A percentile compares a stretch with the other conserved stretches of the same genome.
phyloP scores from a whole-genome alignment of 2,329 filamentous ascomycete genomes.

The Acephala macrosclerotiorum region DNA sequence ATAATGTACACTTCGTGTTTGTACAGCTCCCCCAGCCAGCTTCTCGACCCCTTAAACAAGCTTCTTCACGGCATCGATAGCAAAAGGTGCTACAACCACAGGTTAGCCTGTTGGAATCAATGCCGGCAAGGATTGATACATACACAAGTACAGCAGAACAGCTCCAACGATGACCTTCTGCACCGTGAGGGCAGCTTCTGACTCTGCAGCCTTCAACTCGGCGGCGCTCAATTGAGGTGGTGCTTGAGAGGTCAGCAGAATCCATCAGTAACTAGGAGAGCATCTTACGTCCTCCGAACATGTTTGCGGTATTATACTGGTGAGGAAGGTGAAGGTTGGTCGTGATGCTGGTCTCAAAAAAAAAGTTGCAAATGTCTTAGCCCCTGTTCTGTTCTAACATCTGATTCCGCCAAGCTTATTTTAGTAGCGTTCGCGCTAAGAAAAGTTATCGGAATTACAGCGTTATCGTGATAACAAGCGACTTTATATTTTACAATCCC shows the following conservation, averaged over 20 bases:
- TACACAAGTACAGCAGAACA: slow-evolving; percentile 80
- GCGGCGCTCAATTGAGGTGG: slow-evolving; percentile 73
- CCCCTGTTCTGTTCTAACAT: slow-evolving; percentile 17
- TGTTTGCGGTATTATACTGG: slow-evolving; percentile 46
- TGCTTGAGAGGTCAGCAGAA: slow-evolving; percentile 45
- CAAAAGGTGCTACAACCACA: slow-evolving; percentile 56
- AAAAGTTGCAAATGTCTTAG: slow-evolving; percentile 9
- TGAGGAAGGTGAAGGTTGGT: background rate
- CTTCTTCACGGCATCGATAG: slow-evolving; percentile 60
- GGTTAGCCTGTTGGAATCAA: slow-evolving; percentile 17
- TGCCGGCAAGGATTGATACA: slow-evolving; percentile 42
- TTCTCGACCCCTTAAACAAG: slow-evolving; percentile 48
- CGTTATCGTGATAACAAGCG: slow-evolving; percentile 4
- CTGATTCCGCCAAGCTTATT: slow-evolving; percentile 14
- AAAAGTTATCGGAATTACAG: slow-evolving; percentile 8
- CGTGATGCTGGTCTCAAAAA: slow-evolving; percentile 2
- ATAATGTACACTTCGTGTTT: slow-evolving; percentile 18
- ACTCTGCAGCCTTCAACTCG: slow-evolving; percentile 75
- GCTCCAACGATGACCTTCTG: slow-evolving; percentile 72
- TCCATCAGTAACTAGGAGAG: background rate
- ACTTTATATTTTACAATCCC: slow-evolving; percentile 7
- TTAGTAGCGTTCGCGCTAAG: slow-evolving; percentile 16
- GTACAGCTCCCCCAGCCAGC: background rate
- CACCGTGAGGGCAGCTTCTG: slow-evolving; percentile 70
- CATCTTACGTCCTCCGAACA: slow-evolving; percentile 69